phyloP scores from a whole-genome alignment of 257 asterid species.

The Rehmannia glutinosa region DNA sequence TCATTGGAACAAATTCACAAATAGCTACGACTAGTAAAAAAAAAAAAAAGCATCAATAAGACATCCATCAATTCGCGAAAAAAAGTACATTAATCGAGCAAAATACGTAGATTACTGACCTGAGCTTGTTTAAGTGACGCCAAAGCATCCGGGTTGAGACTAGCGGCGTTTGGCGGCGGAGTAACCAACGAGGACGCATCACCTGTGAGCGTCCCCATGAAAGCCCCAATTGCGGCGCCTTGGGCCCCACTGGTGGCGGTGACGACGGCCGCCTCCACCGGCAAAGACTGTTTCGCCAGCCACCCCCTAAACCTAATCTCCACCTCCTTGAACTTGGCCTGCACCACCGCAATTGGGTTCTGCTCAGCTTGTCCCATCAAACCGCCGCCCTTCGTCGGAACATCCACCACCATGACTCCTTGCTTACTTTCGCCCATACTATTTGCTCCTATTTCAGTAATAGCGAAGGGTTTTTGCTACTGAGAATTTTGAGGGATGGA shows the following conservation, averaged over 20 bases:
- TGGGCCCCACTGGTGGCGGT: constrained; percentile 67
- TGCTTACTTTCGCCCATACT: constrained; percentile 37
- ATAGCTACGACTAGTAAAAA: neutral
- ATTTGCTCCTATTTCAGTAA: neutral
- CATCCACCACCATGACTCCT: constrained; percentile 36
- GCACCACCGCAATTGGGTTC: constrained; percentile 58
- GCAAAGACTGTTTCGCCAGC: constrained; percentile 75
- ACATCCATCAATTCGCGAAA: neutral
- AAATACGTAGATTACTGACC: constrained; percentile 25
- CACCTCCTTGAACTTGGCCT: constrained; percentile 57
- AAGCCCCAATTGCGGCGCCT: constrained; percentile 79
- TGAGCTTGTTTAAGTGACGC: constrained; percentile 83
- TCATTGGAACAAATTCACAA: neutral
- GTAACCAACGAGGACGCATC: constrained; percentile 49
- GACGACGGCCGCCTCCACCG: constrained; percentile 77
- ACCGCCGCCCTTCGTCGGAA: constrained; percentile 18
- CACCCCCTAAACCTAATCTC: constrained; percentile 49
- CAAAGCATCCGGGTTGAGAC: constrained; percentile 60
- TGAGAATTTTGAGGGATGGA: neutral
- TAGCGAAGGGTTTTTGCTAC: neutral
- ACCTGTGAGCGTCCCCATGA: constrained; percentile 66
- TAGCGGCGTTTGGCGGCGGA: constrained; percentile 60
- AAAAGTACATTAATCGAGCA: neutral
- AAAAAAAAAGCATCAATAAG: neutral
- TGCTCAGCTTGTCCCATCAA: constrained; percentile 26